Evolutionary conservation across 179 eudicot species (phyloP).

Genomic region (Beta lomatogona): DNA sequence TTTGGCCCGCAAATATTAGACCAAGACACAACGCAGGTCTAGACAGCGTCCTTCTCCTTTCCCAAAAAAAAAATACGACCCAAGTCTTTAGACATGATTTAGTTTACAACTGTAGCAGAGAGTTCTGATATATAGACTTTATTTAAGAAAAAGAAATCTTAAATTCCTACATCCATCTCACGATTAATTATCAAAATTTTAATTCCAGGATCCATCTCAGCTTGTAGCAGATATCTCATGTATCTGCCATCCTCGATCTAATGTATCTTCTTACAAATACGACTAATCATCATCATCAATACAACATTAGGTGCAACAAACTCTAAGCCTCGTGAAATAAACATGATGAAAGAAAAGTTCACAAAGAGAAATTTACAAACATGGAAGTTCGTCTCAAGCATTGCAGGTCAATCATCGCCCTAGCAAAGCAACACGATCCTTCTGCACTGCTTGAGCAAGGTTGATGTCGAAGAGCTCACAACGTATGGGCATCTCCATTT

Average conservation of each 20-base stretch:
- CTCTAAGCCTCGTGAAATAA: not conserved
- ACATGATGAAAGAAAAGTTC: not conserved
- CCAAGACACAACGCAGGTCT: no score
- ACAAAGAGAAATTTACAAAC: conserved; percentile 15
- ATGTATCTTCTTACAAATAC: not conserved
- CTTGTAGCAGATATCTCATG: not conserved
- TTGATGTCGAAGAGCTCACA: conserved; percentile 93
- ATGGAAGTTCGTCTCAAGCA: conserved; percentile 12
- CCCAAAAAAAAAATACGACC: no score
- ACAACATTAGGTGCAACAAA: not conserved
- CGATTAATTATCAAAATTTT: no score
- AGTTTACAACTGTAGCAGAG: no score
- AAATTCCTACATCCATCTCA: no score
- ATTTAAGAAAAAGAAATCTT: no score
- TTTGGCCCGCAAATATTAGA: no score
- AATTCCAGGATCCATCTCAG: no score
- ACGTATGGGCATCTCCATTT: conserved; percentile 97
- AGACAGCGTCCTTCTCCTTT: no score
- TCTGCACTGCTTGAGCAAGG: conserved; percentile 73
- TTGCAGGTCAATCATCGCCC: conserved; percentile 50
- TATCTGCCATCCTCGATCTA: not conserved
- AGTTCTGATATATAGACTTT: no score
- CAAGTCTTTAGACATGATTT: no score
- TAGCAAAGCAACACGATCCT: conserved; percentile 70
- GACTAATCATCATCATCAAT: not conserved